phyloP scores from a whole-genome alignment of 345 rosid genomes.

The Arabidopsis arenosa region DNA sequence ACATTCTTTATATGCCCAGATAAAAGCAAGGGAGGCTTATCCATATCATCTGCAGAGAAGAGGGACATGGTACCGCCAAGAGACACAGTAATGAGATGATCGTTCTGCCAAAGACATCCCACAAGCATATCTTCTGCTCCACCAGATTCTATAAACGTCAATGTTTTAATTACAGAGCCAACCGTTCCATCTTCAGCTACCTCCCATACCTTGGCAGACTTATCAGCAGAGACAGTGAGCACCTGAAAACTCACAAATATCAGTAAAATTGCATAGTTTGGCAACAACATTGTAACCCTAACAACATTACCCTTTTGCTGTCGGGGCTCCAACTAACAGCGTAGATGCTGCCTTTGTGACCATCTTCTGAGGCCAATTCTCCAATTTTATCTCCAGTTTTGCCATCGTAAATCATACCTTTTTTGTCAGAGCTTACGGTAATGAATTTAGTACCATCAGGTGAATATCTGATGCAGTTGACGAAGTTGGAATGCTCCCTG shows the following conservation, averaged over 20 bases:
- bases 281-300: neutral
- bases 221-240: slow-evolving; percentile 80
- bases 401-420: slow-evolving; percentile 79
- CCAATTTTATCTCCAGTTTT: slow-evolving; percentile 81
- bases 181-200: slow-evolving; percentile 62
- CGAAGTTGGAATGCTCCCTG: slow-evolving; percentile 94
- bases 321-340: slow-evolving; percentile 95
- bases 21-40: slow-evolving; percentile 56
- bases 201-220: slow-evolving; percentile 81
- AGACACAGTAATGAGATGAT: slow-evolving; percentile 65
- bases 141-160: slow-evolving; percentile 57
- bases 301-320: slow-evolving; percentile 72
- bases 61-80: slow-evolving; percentile 69
- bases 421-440: slow-evolving; percentile 89
- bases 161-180: slow-evolving; percentile 57
- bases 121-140: slow-evolving; percentile 79
- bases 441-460: slow-evolving; percentile 94
- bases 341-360: slow-evolving; percentile 90
- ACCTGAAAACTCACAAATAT: slow-evolving; percentile 47
- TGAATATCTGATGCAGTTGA: slow-evolving; percentile 86
- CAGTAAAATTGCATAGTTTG: slow-evolving; percentile 24
- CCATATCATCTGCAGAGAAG: slow-evolving; percentile 66
- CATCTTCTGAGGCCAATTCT: slow-evolving; percentile 71
- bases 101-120: slow-evolving; percentile 85
- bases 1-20: slow-evolving; percentile 78